A percentile compares a stretch with the other conserved stretches of the same genome.
Conservation (phyloP, 148 eudicot genomes). For the Hydrangea macrophylla region DNA sequence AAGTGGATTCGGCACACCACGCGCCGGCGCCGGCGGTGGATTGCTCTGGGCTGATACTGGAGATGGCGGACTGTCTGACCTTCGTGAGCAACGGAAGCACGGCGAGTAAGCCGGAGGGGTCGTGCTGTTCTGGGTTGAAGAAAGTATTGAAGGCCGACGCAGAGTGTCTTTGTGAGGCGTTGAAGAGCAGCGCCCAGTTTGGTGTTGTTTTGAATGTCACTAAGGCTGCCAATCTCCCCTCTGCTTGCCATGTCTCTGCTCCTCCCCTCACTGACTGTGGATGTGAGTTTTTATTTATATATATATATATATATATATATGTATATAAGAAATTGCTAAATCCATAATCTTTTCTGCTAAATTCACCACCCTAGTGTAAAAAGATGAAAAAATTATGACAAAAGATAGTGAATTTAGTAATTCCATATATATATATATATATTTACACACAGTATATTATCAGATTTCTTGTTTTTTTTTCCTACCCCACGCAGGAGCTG, state of each 20-base stretch:
- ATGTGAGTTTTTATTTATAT: slow-evolving; percentile 28
- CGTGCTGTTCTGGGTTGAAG: slow-evolving; percentile 68
- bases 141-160: slow-evolving; percentile 54
- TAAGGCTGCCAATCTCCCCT: slow-evolving; percentile 57
- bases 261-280: slow-evolving; percentile 53
- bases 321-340: too few relatives aligned
- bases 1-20: too few relatives aligned
- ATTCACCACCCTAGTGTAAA: too few relatives aligned
- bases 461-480: too few relatives aligned
- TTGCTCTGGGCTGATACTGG: slow-evolving; percentile 52
- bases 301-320: too few relatives aligned
- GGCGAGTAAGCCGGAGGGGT: slow-evolving; percentile 43
- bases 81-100: slow-evolving; percentile 52
- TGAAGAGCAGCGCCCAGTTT: slow-evolving; percentile 55
- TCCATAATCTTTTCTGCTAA: too few relatives aligned
- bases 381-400: too few relatives aligned
- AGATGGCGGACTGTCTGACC: slow-evolving; percentile 64
- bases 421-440: too few relatives aligned
- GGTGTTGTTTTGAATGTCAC: slow-evolving; percentile 53
- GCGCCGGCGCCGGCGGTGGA: slow-evolving; percentile 59
- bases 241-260: slow-evolving; percentile 57
- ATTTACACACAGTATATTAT: too few relatives aligned
- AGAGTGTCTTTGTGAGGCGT: slow-evolving; percentile 63
- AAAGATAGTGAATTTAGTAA: too few relatives aligned
- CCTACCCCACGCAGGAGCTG: too few relatives aligned